Base-by-base conservation (phyloP, 2,329 filamentous ascomycete species). In the Aciculosporium take region DNA sequence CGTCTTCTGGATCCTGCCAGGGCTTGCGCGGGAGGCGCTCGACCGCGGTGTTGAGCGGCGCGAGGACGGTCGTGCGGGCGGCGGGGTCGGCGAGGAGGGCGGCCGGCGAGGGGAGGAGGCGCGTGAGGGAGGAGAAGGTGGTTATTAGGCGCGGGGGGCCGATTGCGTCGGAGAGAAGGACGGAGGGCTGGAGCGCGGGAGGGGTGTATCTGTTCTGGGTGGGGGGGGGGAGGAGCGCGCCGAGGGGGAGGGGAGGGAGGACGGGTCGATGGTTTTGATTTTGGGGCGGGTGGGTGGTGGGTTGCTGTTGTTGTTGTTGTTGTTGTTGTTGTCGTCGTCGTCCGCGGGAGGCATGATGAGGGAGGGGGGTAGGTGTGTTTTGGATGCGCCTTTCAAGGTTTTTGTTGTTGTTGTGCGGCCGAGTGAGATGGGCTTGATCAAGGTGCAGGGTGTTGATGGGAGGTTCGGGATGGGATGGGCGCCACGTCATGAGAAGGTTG, bases 151-250 rank as follows among this genome's bases (percentile, higher is more conserved):
- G 79, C 42, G 85, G 79, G 49, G 79, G 79, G 30, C 83, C 81
- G 49, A 95, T 79, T 27, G 94, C 80, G 60, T 96, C 89, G 32
- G 81, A 83, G 42, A 96, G 75, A 46, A 85, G 76, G 25, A 89
- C 73, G 24, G 64, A 60, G 37, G 67, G 67, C 42, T 41, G 48
- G 42, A 9, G 44, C 33, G 21, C 34, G 45, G 18, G 47, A 1
- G 18, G 47, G 1, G 34, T 23, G 23, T 45, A 36, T 3, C n/a
- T 29, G 7, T 27, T 7, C 15, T 31, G 40, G 40, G 44, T 27
- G 5, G 52, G 56, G 29, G 54, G 50, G 31, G 49, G 49, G 39
- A 47, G 47, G 30, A 25, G 49, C 36, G 32, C 38, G 36, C 31
- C 13, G 32, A 45, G 31, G 35, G 46, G 37, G 43, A 37, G 40